Conservation (phyloP, 345 rosid genomes). For the Gynandropsis gynandra region DNA sequence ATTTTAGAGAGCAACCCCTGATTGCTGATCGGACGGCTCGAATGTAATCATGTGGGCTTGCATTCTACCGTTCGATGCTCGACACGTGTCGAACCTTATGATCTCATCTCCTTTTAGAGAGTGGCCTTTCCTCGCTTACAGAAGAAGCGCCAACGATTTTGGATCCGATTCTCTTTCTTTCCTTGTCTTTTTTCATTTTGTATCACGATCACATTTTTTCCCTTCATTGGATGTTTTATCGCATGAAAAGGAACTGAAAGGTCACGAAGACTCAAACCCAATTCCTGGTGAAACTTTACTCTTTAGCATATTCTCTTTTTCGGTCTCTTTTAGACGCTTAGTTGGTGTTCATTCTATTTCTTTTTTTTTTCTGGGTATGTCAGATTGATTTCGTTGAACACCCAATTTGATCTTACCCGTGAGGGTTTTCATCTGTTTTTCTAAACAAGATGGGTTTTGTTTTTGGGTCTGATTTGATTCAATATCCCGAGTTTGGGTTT, state of each 20-base stretch:
- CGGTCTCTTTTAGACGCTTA: neutral
- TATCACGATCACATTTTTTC: neutral
- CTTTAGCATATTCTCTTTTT: neutral
- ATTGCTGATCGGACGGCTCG: too few relatives aligned
- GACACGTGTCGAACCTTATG: too few relatives aligned
- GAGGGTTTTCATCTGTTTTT: neutral
- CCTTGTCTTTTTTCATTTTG: neutral
- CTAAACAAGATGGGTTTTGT: neutral
- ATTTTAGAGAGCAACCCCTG: too few relatives aligned
- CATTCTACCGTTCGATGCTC: too few relatives aligned
- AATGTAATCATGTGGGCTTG: too few relatives aligned
- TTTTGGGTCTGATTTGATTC: neutral
- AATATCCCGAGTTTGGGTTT: too few relatives aligned
- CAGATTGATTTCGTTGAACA: too few relatives aligned
- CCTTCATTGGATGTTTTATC: neutral
- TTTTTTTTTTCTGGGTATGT: neutral
- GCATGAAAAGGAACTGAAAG: neutral
- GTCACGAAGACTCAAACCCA: neutral
- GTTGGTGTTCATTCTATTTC: neutral
- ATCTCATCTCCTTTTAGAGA: too few relatives aligned
- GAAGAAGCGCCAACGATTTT: constrained; percentile 46
- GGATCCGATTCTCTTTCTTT: constrained; percentile 31
- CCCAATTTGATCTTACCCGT: neutral
- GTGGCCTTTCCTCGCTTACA: constrained; percentile 5
- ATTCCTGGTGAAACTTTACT: too few relatives aligned